Conservation (phyloP, 305 asterid genomes). For the Plantago lanceolata region DNA sequence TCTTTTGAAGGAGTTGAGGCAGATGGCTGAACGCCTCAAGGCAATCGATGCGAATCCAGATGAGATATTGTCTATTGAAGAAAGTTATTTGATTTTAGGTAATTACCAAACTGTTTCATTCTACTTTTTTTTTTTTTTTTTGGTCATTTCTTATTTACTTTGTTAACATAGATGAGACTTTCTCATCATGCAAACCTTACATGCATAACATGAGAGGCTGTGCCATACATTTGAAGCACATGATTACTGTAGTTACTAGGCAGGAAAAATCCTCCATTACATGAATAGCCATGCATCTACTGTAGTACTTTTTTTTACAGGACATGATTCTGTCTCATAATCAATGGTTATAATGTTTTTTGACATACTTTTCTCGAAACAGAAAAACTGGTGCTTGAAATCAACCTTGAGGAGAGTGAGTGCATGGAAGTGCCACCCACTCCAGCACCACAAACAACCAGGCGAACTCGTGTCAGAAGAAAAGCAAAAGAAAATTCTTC, state of each 20-base stretch:
- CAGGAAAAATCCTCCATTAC: no score
- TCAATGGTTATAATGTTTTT: neutral
- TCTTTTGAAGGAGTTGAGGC: slow-evolving; percentile 60
- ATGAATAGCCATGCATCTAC: no score
- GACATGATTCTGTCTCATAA: no score
- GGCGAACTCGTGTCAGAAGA: slow-evolving; percentile 49
- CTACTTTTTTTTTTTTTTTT: neutral
- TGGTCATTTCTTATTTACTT: neutral
- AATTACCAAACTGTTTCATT: slow-evolving; percentile 12
- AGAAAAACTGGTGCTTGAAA: slow-evolving; percentile 56
- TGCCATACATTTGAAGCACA: neutral
- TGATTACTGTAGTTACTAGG: neutral
- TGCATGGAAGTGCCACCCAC: slow-evolving; percentile 54
- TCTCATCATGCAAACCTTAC: neutral
- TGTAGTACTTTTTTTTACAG: no score
- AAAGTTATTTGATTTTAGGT: slow-evolving; percentile 58
- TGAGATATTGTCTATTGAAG: slow-evolving; percentile 47
- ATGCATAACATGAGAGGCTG: neutral
- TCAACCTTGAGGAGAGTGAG: slow-evolving; percentile 40
- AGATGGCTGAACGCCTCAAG: slow-evolving; percentile 61
- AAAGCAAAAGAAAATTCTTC: slow-evolving; percentile 56
- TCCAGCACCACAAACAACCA: slow-evolving; percentile 58
- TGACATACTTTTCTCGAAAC: slow-evolving; percentile 2
- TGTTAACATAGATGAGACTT: neutral
- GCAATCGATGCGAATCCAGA: slow-evolving; percentile 59